Conservation (phyloP, 176 grass and related monocot species). For the Avena insularis region DNA sequence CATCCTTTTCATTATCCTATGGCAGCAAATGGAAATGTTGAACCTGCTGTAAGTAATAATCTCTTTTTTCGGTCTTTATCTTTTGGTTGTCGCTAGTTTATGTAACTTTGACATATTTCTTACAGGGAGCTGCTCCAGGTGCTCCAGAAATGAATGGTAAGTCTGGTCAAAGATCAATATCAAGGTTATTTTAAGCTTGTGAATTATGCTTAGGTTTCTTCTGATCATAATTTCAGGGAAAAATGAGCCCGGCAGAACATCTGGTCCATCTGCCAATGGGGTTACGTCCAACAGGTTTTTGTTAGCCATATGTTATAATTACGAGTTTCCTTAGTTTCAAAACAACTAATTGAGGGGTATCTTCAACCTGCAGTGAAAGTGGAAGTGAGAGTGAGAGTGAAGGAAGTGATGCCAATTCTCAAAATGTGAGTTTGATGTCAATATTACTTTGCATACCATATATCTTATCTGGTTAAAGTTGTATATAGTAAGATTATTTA, state of each 20-base stretch:
- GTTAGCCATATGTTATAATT: constrained; percentile 3
- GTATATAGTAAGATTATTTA: background rate
- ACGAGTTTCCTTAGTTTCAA: constrained; percentile 1
- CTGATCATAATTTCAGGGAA: constrained; percentile 77
- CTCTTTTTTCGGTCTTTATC: constrained; percentile 7
- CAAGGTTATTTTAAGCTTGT: constrained; percentile 50
- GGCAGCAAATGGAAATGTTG: constrained; percentile 70
- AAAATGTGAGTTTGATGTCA: constrained; percentile 71
- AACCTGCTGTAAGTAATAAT: constrained; percentile 71
- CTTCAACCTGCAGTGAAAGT: constrained; percentile 74
- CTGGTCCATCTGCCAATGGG: constrained; percentile 77
- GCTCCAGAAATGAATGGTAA: constrained; percentile 72
- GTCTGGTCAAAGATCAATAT: constrained; percentile 53
- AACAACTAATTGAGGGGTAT: constrained; percentile 39
- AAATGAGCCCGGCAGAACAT: constrained; percentile 66
- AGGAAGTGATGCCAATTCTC: constrained; percentile 87
- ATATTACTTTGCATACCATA: constrained; percentile 23
- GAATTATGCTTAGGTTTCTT: constrained; percentile 55
- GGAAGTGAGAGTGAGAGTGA: constrained; percentile 90
- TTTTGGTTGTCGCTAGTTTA: constrained; percentile 35
- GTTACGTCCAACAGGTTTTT: constrained; percentile 74
- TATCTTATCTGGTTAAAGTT: background rate
- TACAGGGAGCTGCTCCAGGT: constrained; percentile 57
- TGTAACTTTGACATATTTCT: constrained; percentile 40
- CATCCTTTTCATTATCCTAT: constrained; percentile 90